phyloP scores from a whole-genome alignment of 202 grass and related monocot genomes.

The Brachypodium distachyon region DNA sequence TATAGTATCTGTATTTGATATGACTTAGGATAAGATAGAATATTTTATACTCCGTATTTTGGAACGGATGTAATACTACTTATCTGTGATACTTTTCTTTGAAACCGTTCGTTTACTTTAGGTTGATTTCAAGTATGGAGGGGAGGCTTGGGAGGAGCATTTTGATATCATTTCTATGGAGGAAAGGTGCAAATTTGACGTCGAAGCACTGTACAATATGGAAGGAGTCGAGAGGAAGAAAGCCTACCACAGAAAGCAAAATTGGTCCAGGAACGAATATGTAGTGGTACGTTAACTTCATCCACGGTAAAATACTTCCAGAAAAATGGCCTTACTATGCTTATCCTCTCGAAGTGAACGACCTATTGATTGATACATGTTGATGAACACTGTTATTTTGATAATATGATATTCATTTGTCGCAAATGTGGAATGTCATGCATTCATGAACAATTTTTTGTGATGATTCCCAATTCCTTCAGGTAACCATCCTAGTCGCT shows the following conservation, averaged over 20 bases:
- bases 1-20: too few species aligned
- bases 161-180: slow-evolving; percentile 26
- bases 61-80: background rate
- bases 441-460: background rate
- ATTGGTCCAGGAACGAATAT: slow-evolving; percentile 33
- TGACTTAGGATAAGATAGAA: too few species aligned
- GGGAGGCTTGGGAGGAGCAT: slow-evolving; percentile 14
- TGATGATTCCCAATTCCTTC: background rate
- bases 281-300: slow-evolving; percentile 13
- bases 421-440: background rate
- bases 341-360: background rate
- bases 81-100: background rate
- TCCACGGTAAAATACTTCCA: background rate
- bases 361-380: background rate
- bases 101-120: too few species aligned
- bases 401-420: background rate
- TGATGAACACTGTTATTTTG: background rate
- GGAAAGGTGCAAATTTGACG: slow-evolving; percentile 38
- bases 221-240: slow-evolving; percentile 32
- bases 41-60: background rate
- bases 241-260: slow-evolving; percentile 6
- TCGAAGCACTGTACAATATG: slow-evolving; percentile 30
- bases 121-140: slow-evolving; percentile 1
- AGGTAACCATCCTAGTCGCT: background rate
- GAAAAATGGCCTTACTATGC: background rate